These are phyloP conservation scores for Aquilaria sinensis DNA, from an alignment of 345 rosid genomes.

Conservation along the genomic window DNA sequence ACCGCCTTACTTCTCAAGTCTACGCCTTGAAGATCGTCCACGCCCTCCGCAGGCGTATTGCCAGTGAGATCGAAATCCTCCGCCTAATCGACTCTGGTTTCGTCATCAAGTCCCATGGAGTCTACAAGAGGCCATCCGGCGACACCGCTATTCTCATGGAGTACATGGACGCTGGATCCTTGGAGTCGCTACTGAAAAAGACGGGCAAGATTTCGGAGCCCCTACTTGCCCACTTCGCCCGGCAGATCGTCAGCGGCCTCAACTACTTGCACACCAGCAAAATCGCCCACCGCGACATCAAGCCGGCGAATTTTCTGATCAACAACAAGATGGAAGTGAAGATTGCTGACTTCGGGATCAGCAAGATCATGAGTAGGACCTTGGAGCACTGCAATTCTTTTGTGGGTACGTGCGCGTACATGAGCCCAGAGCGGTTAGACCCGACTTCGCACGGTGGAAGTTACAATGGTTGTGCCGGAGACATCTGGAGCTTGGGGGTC, in stretches of 20 bases:
- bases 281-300: constrained; percentile 72
- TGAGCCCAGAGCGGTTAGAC: constrained; percentile 83
- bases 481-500: constrained; percentile 75
- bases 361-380: constrained; percentile 46
- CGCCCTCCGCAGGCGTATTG: constrained; percentile 47
- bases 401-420: constrained; percentile 64
- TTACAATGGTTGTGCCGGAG: constrained; percentile 63
- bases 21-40: constrained; percentile 63
- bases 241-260: constrained; percentile 54
- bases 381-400: no score
- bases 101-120: constrained; percentile 49
- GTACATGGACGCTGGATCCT: constrained; percentile 64
- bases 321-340: constrained; percentile 48
- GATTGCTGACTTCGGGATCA: constrained; percentile 75
- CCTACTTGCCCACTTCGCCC: constrained; percentile 22
- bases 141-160: constrained; percentile 67
- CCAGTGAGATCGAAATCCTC: constrained; percentile 70
- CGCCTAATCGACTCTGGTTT: constrained; percentile 60
- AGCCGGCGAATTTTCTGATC: constrained; percentile 65
- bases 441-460: constrained; percentile 47
- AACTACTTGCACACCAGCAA: constrained; percentile 52
- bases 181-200: constrained; percentile 34
- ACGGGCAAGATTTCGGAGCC: constrained; percentile 31
- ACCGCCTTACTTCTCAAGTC: constrained; percentile 39
- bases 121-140: constrained; percentile 48